Evolutionary conservation across 1,284 basidiomycete species (phyloP), one percentile per base, ranked within the genome.

Genomic region (Xerocomus nothofagi): DNA sequence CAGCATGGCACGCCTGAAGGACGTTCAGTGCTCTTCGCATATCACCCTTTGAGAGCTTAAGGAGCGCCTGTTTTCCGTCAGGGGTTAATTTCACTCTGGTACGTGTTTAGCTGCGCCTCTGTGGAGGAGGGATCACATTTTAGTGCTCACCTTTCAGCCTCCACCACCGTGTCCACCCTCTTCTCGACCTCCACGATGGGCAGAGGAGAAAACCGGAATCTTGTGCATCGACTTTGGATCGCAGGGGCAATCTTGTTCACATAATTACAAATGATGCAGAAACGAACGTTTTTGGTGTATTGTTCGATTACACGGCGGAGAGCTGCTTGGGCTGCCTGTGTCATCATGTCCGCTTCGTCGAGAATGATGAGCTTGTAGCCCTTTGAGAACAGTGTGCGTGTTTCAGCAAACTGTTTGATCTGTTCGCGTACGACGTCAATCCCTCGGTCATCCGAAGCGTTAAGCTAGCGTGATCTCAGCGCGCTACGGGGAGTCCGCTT

Each of bases 331-430:
- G 97, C 97, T 36, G 92, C 89, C 56, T 94, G 90, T 0, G 97
- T 99, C 97, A 99, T 99, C 87, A 97, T 97, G 75, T 99, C 97
- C 18, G 97, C 97, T 71, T 99, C 97, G 61, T 99, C 97, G 23
- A 99, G 83, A 51, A 99, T 87, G 68, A 99, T 97, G 63, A 99
- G 85, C 69, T 99, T 99, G 83, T 89, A 98, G 23, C 92, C 92
- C 60, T 93, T 93, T 6, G 91, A 84, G 62, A 87, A 88, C 11
- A 98, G 75, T 23, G 94, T 98, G 50, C 93, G 85, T 14, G 96
- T 98, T 72, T 95, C 93, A 1, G 96, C 95, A 61, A 99, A 99
- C 67, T 93, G 93, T 70, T 99, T 99, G 71, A 99, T 96, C 76
- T 98, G 95, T 65, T 98, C 97, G 41, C 97, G 83, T 6, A 99